phyloP scores from a whole-genome alignment of 1,284 basidiomycete genomes.

The Trametes versicolor region DNA sequence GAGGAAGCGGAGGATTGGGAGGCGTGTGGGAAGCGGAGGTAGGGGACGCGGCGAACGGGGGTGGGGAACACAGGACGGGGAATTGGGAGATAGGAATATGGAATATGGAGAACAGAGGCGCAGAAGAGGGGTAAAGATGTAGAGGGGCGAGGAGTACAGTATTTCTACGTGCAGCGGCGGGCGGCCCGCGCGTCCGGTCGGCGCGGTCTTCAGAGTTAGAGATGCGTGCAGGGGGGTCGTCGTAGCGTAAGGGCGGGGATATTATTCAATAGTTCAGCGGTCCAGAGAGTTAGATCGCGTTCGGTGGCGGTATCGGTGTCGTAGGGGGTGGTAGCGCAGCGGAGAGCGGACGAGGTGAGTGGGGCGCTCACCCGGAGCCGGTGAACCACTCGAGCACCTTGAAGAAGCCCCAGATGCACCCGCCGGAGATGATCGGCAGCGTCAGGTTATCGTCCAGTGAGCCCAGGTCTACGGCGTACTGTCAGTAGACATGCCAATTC shows the following conservation, averaged over 20 bases:
- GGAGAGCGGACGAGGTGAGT: neutral
- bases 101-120: too few species aligned
- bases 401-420: constrained; percentile 80
- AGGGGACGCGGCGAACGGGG: neutral
- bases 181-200: neutral
- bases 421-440: constrained; percentile 90
- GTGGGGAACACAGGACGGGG: neutral
- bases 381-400: constrained; percentile 50
- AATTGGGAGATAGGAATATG: too few species aligned
- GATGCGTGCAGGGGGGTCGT: neutral
- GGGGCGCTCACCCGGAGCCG: constrained; percentile 21
- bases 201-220: neutral
- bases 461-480: constrained; percentile 76
- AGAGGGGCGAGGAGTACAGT: neutral
- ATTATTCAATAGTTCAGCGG: neutral
- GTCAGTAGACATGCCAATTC: constrained; percentile 1
- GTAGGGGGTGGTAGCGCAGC: neutral
- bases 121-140: neutral
- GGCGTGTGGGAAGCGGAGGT: too few species aligned
- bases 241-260: neutral
- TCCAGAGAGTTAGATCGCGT: too few species aligned
- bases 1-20: too few species aligned
- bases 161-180: neutral
- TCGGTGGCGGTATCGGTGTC: too few species aligned
- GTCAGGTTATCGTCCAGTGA: constrained; percentile 94